Evolutionary conservation across 2,329 filamentous ascomycete species (phyloP), one percentile per base, ranked within the genome.

Genomic region (Colletotrichum orbiculare): DNA sequence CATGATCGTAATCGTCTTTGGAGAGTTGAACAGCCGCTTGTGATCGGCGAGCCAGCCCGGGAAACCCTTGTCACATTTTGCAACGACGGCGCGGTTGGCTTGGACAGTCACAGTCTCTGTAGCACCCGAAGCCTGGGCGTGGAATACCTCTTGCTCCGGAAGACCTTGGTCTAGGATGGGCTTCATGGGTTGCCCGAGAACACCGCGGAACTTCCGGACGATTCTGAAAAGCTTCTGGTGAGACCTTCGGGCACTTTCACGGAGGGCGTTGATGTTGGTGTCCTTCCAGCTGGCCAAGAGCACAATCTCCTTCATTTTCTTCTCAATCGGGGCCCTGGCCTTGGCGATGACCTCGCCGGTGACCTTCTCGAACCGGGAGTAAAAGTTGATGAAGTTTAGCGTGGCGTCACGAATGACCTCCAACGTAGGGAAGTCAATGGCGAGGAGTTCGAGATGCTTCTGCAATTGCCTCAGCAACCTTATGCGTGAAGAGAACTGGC

Each of bases 241-340:
- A 17, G 94, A 97, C 66, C 90, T 91, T 71, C 91, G 90, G 1
- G 96, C 94, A 76, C 95, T 98, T 73, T 97, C 94, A 69, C 90
- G 88, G 13, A 99, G 81, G 1, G 93, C 92, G 52, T 91, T 90
- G 67, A 99, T 96, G 72, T 98, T 99, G 25, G 93, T 97, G 71
- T 99, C 96, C 76, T 97, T 97, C 96, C 96, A 99, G 76, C 94
- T 97, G 8, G 94, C 94, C 71, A 99, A 82, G 56, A 97, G 88
- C 13, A 99, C 86, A n/a, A 97, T 89, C 70, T 98, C 92, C 74
- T 91, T 95, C 85, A 98, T 93, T 62, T 93, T 89, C 77, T 94
- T 97, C 75, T 98, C 95, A n/a, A 98, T 84, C 0, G 85, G 83
- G 7, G 83, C 81, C 60, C 93, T 88, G n/a, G 90, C 91, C 48